These are phyloP conservation scores for Corinectria fuckeliana DNA, from an alignment of 2,329 filamentous ascomycete genomes.

Conservation along the genomic window DNA sequence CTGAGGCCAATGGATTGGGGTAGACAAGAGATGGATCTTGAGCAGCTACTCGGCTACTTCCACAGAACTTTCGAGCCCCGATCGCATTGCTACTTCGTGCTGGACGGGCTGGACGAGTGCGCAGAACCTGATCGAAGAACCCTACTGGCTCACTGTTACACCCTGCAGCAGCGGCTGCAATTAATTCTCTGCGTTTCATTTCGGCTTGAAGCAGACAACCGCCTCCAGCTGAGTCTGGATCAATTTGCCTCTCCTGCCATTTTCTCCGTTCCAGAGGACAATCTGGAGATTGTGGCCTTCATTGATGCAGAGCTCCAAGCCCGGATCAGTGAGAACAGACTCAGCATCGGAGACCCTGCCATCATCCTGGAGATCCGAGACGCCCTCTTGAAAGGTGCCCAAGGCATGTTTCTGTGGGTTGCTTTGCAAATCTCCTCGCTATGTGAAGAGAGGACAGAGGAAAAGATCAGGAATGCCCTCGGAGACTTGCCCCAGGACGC, in stretches of 20 bases:
- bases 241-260: neutral
- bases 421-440: constrained; percentile 44
- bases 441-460: constrained; percentile 45
- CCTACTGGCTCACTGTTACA: neutral
- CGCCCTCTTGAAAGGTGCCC: constrained; percentile 32
- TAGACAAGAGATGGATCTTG: neutral
- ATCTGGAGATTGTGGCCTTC: constrained; percentile 35
- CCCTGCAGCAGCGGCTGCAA: neutral
- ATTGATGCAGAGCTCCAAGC: constrained; percentile 23
- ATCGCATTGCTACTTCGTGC: constrained; percentile 8
- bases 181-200: neutral
- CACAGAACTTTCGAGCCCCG: neutral
- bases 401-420: constrained; percentile 50
- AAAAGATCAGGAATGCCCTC: constrained; percentile 43
- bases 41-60: neutral
- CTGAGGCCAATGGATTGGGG: neutral
- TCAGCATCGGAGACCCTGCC: constrained; percentile 22
- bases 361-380: constrained; percentile 30
- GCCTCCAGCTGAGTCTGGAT: neutral
- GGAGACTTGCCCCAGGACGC: constrained; percentile 36
- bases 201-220: neutral
- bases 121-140: neutral
- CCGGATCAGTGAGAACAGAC: neutral
- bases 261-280: constrained; percentile 22
- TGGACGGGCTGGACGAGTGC: constrained; percentile 33